A percentile compares a stretch with the other conserved stretches of the same genome.
Conservation (phyloP, 257 asterid genomes). For the Solanum virginianum region DNA sequence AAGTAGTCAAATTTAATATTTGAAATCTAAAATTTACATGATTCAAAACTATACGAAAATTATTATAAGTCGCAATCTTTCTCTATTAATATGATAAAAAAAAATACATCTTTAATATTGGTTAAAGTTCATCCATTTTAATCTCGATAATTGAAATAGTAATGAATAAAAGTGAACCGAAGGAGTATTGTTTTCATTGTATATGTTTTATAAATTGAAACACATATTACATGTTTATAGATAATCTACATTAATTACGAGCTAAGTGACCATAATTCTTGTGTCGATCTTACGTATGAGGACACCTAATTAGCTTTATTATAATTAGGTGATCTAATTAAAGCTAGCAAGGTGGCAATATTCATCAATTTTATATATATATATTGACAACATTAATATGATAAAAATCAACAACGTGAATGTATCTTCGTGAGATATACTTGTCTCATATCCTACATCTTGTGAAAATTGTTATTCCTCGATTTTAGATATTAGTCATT, state of each 20-base stretch:
- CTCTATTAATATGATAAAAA: too few relatives aligned
- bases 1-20: too few relatives aligned
- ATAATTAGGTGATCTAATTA: background rate
- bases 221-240: background rate
- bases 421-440: background rate
- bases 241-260: background rate
- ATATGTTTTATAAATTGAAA: background rate
- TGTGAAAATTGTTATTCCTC: background rate
- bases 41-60: too few relatives aligned
- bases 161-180: too few relatives aligned
- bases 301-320: background rate
- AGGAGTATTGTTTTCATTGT: background rate
- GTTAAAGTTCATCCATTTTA: too few relatives aligned
- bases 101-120: too few relatives aligned
- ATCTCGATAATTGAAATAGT: too few relatives aligned
- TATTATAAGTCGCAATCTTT: too few relatives aligned
- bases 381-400: background rate
- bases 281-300: background rate
- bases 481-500: background rate
- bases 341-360: background rate
- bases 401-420: conserved; percentile 15
- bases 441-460: background rate
- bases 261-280: background rate
- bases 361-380: background rate
- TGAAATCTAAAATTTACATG: too few relatives aligned